phyloP scores from a whole-genome alignment of 2,329 filamentous ascomycete genomes.

The Samsoniella hepiali region DNA sequence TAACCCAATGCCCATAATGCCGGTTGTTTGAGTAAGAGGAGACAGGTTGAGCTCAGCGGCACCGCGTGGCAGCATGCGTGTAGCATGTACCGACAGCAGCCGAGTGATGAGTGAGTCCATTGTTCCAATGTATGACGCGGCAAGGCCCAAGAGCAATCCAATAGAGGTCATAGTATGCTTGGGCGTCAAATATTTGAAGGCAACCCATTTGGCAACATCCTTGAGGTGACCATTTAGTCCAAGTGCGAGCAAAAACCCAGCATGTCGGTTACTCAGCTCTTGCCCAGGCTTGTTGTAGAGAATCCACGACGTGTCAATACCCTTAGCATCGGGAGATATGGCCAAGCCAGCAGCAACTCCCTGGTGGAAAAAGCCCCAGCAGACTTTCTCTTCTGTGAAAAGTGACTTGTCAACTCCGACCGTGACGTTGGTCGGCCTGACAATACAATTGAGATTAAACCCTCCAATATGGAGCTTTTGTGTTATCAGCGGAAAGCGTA shows the following conservation, averaged over 20 bases:
- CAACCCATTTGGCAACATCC: slow-evolving; percentile 93
- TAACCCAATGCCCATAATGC: slow-evolving; percentile 93
- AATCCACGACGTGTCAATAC: slow-evolving; percentile 98
- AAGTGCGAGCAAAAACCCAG: slow-evolving; percentile 85
- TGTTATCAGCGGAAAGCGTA: slow-evolving; percentile 82
- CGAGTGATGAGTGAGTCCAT: slow-evolving; percentile 97
- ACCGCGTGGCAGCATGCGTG: slow-evolving; percentile 85
- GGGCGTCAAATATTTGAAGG: slow-evolving; percentile 97
- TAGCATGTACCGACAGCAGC: slow-evolving; percentile 91
- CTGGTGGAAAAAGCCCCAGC: slow-evolving; percentile 98
- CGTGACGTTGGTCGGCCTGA: slow-evolving; percentile 87
- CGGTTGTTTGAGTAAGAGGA: slow-evolving; percentile 88
- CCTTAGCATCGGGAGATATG: slow-evolving; percentile 83
- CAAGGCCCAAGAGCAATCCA: slow-evolving; percentile 84
- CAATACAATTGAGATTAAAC: slow-evolving; percentile 87
- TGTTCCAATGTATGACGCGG: slow-evolving; percentile 90
- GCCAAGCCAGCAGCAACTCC: slow-evolving; percentile 90
- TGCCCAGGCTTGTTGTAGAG: slow-evolving; percentile 88
- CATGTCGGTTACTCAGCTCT: slow-evolving; percentile 93
- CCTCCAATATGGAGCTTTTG: slow-evolving; percentile 87
- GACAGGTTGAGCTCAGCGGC: slow-evolving; percentile 93
- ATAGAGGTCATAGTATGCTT: slow-evolving; percentile 99
- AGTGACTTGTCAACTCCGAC: slow-evolving; percentile 85
- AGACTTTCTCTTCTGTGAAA: slow-evolving; percentile 94
- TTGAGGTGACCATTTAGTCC: slow-evolving; percentile 95